phyloP scores from a whole-genome alignment of 2,329 filamentous ascomycete genomes.

The Lachnellula arida region DNA sequence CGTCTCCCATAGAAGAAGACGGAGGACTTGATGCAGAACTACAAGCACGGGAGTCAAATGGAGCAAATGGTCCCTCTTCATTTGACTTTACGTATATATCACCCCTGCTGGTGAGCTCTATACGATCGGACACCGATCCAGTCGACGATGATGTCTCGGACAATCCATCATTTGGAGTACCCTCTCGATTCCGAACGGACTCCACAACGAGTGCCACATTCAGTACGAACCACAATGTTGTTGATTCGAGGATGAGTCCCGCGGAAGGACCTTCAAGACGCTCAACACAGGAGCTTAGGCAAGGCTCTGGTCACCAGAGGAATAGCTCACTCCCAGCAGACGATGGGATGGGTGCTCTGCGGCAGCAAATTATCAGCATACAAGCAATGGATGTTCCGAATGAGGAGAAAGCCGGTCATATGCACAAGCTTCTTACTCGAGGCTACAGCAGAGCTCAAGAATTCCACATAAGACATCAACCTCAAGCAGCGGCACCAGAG shows the following conservation, averaged over 20 bases:
- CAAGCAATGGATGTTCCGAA: slow-evolving; percentile 55
- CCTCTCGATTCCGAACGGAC: slow-evolving; percentile 22
- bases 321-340: slow-evolving; percentile 54
- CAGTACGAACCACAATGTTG: slow-evolving; percentile 1
- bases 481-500: slow-evolving; percentile 18
- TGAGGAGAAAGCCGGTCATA: slow-evolving; percentile 63
- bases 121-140: slow-evolving; percentile 16
- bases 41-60: slow-evolving; percentile 9
- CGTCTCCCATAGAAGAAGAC: slow-evolving; percentile 25
- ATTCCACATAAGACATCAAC: slow-evolving; percentile 26
- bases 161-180: slow-evolving; percentile 24
- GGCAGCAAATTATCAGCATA: slow-evolving; percentile 64
- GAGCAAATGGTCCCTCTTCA: slow-evolving; percentile 8
- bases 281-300: slow-evolving; percentile 19
- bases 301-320: slow-evolving; percentile 15
- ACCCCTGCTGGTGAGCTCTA: slow-evolving; percentile 16
- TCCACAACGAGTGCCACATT: slow-evolving; percentile 16
- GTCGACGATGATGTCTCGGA: slow-evolving; percentile 25
- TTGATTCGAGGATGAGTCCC: slow-evolving; percentile 20
- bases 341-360: slow-evolving; percentile 68
- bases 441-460: slow-evolving; percentile 51
- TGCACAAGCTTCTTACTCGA: slow-evolving; percentile 68
- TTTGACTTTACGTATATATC: slow-evolving; percentile 4
- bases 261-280: slow-evolving; percentile 22
- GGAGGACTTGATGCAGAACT: slow-evolving; percentile 24